Percentiles rank a stretch among this genome's conserved stretches.
Evolutionary conservation across 179 eudicot species (phyloP).

Genomic region (Silene coronaria): DNA sequence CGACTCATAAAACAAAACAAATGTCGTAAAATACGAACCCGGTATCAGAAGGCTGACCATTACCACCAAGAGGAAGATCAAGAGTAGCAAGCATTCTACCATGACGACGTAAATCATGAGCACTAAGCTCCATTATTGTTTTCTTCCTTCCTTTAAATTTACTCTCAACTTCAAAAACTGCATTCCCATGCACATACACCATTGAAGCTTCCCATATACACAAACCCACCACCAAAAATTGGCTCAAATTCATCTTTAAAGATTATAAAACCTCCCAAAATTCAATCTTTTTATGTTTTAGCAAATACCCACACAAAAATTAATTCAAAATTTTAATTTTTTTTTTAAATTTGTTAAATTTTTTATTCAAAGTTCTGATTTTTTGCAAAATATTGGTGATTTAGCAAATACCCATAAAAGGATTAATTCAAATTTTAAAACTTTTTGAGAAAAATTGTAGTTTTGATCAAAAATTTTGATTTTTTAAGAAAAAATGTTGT

Average conservation of each 20-base stretch:
- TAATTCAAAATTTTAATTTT: constrained; percentile 8
- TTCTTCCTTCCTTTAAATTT: constrained; percentile 48
- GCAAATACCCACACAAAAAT: neutral
- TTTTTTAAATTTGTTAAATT: neutral
- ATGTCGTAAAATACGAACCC: constrained; percentile 40
- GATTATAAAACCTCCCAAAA: neutral
- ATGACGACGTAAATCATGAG: constrained; percentile 64
- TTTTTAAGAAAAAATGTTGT: neutral
- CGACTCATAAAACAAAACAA: neutral
- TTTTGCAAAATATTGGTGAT: neutral
- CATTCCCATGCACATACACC: constrained; percentile 35
- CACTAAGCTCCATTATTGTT: constrained; percentile 37
- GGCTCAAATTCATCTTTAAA: constrained; percentile 27
- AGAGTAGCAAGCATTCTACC: constrained; percentile 51
- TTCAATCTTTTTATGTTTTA: constrained; percentile 12
- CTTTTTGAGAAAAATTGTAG: neutral
- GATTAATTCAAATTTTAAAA: constrained; percentile 1
- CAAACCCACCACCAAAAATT: constrained; percentile 19
- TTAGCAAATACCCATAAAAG: neutral
- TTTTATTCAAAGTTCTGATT: neutral
- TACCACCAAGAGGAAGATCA: constrained; percentile 83
- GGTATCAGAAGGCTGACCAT: constrained; percentile 61
- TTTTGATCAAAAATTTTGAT: neutral
- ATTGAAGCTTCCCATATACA: constrained; percentile 22
- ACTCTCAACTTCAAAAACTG: constrained; percentile 51